Conservation (phyloP, 2,329 filamentous ascomycete species). For the Trichophyton verrucosum region DNA sequence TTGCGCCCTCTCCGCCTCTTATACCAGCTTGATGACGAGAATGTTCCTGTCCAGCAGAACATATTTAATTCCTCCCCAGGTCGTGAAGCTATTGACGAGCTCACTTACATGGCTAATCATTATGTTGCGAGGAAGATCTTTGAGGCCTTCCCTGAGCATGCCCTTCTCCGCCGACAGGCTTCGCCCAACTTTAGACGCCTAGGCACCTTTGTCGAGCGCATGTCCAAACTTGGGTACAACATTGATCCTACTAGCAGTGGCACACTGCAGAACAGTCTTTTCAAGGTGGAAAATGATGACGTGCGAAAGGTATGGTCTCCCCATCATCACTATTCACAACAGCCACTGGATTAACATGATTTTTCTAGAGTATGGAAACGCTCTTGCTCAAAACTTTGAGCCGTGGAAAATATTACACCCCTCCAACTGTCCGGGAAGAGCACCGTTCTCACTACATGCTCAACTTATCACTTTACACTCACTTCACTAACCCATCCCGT, state of each 20-base stretch:
- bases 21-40: constrained; percentile 93
- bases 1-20: constrained; percentile 79
- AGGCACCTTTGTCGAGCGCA: constrained; percentile 80
- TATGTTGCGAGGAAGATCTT: constrained; percentile 77
- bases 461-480: constrained; percentile 88
- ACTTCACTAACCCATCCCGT: constrained; percentile 90
- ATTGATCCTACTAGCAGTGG: constrained; percentile 85
- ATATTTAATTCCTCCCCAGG: constrained; percentile 84
- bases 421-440: constrained; percentile 63
- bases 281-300: constrained; percentile 78
- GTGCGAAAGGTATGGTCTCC: constrained; percentile 54
- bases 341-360: constrained; percentile 7
- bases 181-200: constrained; percentile 78
- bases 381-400: constrained; percentile 90
- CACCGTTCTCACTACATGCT: constrained; percentile 80
- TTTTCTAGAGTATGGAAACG: constrained; percentile 72
- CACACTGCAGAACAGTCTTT: constrained; percentile 83
- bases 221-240: constrained; percentile 80
- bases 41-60: constrained; percentile 91
- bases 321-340: no score
- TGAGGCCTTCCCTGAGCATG: constrained; percentile 74
- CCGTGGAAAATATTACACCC: constrained; percentile 87
- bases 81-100: constrained; percentile 87
- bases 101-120: constrained; percentile 84
- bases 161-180: constrained; percentile 74